A percentile compares a stretch with the other conserved stretches of the same genome.
Evolutionary conservation across 2,329 filamentous ascomycete genomes (phyloP).

Genomic region (Talaromyces sp.): DNA sequence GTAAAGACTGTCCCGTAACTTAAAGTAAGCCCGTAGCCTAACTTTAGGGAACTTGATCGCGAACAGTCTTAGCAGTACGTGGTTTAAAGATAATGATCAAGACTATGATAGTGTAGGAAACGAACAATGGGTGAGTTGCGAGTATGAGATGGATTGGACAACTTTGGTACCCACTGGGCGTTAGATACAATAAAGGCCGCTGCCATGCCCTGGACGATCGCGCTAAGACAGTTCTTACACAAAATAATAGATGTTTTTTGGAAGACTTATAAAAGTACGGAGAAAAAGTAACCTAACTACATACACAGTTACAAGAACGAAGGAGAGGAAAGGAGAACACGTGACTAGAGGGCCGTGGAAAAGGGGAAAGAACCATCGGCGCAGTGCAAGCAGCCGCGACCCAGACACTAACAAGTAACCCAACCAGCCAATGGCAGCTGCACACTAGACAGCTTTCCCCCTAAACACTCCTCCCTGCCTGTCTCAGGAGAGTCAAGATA

Average conservation of each 20-base stretch:
- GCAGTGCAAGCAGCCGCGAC: slow-evolving; percentile 17
- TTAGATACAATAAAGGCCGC: not conserved
- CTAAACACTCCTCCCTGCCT: slow-evolving; percentile 15
- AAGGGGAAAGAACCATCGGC: slow-evolving; percentile 11
- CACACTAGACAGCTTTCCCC: slow-evolving; percentile 16
- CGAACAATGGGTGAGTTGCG: not conserved
- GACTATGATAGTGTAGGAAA: not conserved
- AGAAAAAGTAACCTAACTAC: no score
- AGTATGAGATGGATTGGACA: not conserved
- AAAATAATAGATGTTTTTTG: no score
- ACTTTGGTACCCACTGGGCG: not conserved
- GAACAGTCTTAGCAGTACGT: no score
- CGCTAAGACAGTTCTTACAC: not conserved
- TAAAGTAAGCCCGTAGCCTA: not conserved
- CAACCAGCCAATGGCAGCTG: slow-evolving; percentile 2
- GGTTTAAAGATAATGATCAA: not conserved
- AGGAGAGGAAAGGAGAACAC: not conserved
- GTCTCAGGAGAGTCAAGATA: slow-evolving; percentile 21
- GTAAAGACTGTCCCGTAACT: slow-evolving; percentile 4
- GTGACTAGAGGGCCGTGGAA: slow-evolving; percentile 10
- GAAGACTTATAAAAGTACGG: no score
- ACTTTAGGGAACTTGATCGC: not conserved
- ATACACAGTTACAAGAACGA: no score
- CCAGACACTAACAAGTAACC: slow-evolving; percentile 3
- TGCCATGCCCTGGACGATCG: not conserved